Evolutionary conservation across 139 green algal genomes (phyloP).

Genomic region (Deuterostichococcus epilithicus): DNA sequence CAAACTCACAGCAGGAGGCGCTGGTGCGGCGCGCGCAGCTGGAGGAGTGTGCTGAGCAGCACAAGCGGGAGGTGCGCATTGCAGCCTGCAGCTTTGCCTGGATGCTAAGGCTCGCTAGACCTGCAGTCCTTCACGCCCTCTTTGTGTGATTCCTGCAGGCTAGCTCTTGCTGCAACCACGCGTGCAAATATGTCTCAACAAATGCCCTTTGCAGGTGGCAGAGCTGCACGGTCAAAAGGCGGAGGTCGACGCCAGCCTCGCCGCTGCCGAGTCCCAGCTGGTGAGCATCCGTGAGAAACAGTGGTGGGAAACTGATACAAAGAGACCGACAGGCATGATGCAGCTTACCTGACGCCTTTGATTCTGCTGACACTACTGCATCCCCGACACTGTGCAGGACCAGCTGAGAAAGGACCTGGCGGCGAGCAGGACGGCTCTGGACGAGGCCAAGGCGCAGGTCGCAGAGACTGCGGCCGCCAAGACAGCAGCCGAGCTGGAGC

Average conservation of each 20-base stretch:
- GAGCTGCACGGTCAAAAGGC: background rate
- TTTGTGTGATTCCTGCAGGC: too few species aligned
- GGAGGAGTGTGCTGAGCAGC: background rate
- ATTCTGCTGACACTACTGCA: too few species aligned
- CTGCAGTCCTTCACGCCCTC: too few species aligned
- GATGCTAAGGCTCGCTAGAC: too few species aligned
- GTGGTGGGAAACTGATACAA: too few species aligned
- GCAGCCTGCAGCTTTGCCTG: background rate
- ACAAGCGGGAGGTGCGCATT: background rate
- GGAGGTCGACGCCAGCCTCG: background rate
- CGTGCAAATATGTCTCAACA: too few species aligned
- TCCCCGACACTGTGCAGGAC: background rate
- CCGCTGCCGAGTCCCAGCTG: background rate
- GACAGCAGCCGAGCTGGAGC: too few species aligned
- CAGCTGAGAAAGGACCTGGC: background rate
- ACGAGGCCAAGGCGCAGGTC: background rate
- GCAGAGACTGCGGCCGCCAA: too few species aligned
- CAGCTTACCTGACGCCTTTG: background rate
- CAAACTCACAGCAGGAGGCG: background rate
- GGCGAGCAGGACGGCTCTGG: background rate
- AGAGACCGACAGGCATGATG: background rate
- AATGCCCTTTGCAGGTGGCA: background rate
- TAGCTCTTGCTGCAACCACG: too few species aligned
- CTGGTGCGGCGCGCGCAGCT: background rate
- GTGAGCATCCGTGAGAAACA: background rate